A percentile compares a stretch with the other conserved stretches of the same genome.
These are phyloP conservation scores for Podochytrium sp. DNA, from an alignment of 192 early-diverging fungal species.

Conservation along the genomic window DNA sequence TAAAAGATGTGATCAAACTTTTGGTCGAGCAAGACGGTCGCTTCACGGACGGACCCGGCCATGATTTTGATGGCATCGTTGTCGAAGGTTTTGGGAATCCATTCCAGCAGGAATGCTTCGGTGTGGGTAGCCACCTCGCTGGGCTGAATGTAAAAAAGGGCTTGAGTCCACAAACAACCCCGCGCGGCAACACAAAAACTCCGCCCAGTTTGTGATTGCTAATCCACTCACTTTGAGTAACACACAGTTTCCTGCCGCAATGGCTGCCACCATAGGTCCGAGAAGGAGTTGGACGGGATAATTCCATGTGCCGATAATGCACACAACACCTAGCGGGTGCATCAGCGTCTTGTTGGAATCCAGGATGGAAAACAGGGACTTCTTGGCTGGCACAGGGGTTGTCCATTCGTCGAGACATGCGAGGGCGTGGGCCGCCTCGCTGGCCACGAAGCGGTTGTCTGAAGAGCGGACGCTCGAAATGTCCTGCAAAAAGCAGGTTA, in stretches of 20 bases:
- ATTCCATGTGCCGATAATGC: conserved; percentile 12
- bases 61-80: conserved; percentile 65
- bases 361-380: conserved; percentile 13
- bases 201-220: no score
- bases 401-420: conserved; percentile 46
- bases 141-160: no score
- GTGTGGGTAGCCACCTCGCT: conserved; percentile 78
- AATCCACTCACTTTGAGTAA: conserved; percentile 47
- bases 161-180: no score
- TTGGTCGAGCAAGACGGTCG: conserved; percentile 64
- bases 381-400: conserved; percentile 17
- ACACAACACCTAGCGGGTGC: conserved; percentile 77
- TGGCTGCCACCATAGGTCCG: conserved; percentile 74
- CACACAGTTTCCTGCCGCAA: conserved; percentile 87
- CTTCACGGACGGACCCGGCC: conserved; percentile 74
- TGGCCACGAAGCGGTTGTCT: conserved; percentile 36
- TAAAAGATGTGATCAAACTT: conserved; percentile 92
- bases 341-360: conserved; percentile 34
- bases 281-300: conserved; percentile 65
- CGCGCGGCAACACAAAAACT: no score
- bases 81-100: conserved; percentile 79
- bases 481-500: background rate
- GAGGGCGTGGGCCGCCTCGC: conserved; percentile 42
- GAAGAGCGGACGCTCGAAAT: background rate
- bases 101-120: conserved; percentile 61